Base-by-base conservation (phyloP, 2,329 filamentous ascomycete species). In the Phaeomoniella chlamydospora region DNA sequence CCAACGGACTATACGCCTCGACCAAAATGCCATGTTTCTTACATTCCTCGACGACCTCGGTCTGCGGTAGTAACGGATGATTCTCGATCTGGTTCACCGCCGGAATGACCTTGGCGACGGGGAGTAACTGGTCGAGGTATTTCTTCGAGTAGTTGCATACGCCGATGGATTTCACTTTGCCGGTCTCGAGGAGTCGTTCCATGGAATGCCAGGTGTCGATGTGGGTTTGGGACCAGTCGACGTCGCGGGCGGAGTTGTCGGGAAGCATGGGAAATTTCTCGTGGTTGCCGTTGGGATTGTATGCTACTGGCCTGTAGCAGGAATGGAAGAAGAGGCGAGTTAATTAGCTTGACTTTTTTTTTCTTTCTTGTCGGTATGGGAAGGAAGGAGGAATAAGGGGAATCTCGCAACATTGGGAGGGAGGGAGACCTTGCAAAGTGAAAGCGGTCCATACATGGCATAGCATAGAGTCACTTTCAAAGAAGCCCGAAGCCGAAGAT, bases 1-100 rank as follows among this genome's bases (percentile, higher is more conserved):
- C 58, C 18, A 64, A 43, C 2, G 58, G 61, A 17, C 55, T 66
- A 50, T 71, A 72, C 6, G 66, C 67, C 4, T 66, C 71, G 33
- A 72, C 56, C 38, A 64, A 58, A 37, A 72, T 72, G 13, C 61
- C 62, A 44, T 64, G 62, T 17, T 56, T 46, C 33, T 62, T 56
- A 49, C 68, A 69, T 47, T 64, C 68, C 34, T 65, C 56, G 17
- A 70, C 51, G 44, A 67, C 65, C 37, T 68, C 62, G 39, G 61
- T 53, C 45, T 74, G 71, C 26, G 66, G 70, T 11, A 74, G 56
- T 32, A 84, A 83, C 0, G 82, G 80, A 56, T 90, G 80, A 49
- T 72, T 77, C 61, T 88, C 82, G 50, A 88, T 80, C 64, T 90
- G 82, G 61, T 88, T 87, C 42, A 81, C 70, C 4, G 72, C 75